Evolutionary conservation across 2,329 filamentous ascomycete genomes (phyloP), one percentile per base, ranked within the genome.

Genomic region (Pleurostoma richardsiae): DNA sequence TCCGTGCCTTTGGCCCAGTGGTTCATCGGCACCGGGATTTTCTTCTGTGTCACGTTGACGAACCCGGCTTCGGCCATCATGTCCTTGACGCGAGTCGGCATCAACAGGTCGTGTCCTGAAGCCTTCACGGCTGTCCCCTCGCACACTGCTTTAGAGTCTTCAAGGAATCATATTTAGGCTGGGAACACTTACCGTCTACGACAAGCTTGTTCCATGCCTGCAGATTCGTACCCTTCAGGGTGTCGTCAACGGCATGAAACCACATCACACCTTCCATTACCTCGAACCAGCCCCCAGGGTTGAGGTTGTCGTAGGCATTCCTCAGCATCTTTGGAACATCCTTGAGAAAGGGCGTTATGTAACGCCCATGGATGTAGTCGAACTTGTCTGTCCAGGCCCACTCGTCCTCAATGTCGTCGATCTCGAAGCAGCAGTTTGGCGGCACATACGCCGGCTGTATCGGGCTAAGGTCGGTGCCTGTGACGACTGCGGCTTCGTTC

Each of bases 311-410:
- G 49, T 69, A 76, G 10, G 69, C 66, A 53, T 73, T 63, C 10
- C 57, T 51, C 44, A 79, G 64, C n/a, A 82, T 63, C 6, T 59
- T 60, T 1, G 66, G 68, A 67, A 73, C 77, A 54, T 80, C 69
- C 8, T 65, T 59, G 45, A 82, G 72, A 48, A 71, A 73, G n/a
- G 69, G 69, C 3, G 69, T 66, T 60, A 82, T 69, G 43, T 73
- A 68, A 28, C 77, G 70, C 33, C 67, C 62, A 57, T 80, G 76
- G 46, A 82, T 72, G 54, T 72, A 77, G 60, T 81, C 77, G 57
- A 80, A 81, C 43, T 73, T 62, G 2, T 66, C 54, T 48, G 69
- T 19, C 19, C 19, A 70, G 4, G 71, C 61, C 79, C 79, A 83
- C 1, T 71, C 64, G 47, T 76, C 69, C 8, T 78, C 75, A 29